A percentile compares a stretch with the other conserved stretches of the same genome.
Evolutionary conservation across 2,329 filamentous ascomycete species (phyloP).

Genomic region (Penicillium corylophilum): DNA sequence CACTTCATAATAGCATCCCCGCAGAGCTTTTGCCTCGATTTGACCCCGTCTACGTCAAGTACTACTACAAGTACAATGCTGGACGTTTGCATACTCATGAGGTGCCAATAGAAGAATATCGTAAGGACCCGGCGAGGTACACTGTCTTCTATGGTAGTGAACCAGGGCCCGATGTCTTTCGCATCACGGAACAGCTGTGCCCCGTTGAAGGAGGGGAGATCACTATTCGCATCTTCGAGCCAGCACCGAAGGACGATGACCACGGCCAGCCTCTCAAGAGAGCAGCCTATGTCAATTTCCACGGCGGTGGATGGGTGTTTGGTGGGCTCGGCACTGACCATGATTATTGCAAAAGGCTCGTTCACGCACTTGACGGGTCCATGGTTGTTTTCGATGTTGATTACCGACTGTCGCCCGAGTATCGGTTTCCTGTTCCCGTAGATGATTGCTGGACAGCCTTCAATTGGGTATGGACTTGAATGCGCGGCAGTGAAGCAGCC

Average conservation of each 20-base stretch:
- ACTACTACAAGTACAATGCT: slow-evolving; percentile 45
- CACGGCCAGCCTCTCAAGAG: slow-evolving; percentile 31
- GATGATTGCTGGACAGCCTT: slow-evolving; percentile 44
- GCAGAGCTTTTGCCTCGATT: slow-evolving; percentile 37
- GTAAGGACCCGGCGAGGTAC: slow-evolving; percentile 42
- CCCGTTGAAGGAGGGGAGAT: slow-evolving; percentile 42
- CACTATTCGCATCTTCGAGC: slow-evolving; percentile 43
- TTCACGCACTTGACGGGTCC: slow-evolving; percentile 37
- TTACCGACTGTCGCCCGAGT: slow-evolving; percentile 44
- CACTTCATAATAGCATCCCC: slow-evolving; percentile 46
- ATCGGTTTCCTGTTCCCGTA: slow-evolving; percentile 38
- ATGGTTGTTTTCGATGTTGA: slow-evolving; percentile 47
- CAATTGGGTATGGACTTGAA: slow-evolving; percentile 32
- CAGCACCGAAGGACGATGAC: slow-evolving; percentile 24
- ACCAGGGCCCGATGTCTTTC: slow-evolving; percentile 35
- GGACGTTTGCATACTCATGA: slow-evolving; percentile 46
- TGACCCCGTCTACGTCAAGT: slow-evolving; percentile 42
- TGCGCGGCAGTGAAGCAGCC: background rate
- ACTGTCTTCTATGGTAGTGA: slow-evolving; percentile 40
- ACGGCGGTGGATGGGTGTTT: slow-evolving; percentile 47
- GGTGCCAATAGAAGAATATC: slow-evolving; percentile 41
- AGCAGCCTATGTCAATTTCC: slow-evolving; percentile 45
- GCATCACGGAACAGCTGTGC: slow-evolving; percentile 43
- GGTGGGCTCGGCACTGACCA: slow-evolving; percentile 40
- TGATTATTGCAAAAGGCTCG: slow-evolving; percentile 44